A percentile compares a stretch with the other conserved stretches of the same genome.
These are phyloP conservation scores for Falciphora oryzae DNA, from an alignment of 2,329 filamentous ascomycete genomes.

Conservation along the genomic window DNA sequence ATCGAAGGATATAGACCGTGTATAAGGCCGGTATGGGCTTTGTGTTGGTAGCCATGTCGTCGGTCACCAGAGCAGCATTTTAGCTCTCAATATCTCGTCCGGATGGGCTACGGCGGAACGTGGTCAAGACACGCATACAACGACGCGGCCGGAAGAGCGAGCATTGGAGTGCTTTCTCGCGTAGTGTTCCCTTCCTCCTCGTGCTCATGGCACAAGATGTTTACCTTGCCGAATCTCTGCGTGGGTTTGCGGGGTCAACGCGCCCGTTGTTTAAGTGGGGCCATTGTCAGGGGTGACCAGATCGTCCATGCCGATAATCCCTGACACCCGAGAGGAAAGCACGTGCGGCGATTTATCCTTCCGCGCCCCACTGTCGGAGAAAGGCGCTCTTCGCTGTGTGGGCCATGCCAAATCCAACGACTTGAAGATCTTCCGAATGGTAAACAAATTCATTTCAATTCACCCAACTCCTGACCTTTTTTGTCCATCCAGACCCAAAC, in stretches of 20 bases:
- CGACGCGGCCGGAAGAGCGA: no score
- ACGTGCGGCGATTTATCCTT: background rate
- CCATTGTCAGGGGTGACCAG: background rate
- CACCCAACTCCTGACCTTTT: background rate
- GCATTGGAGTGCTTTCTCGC: background rate
- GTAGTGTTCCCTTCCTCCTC: no score
- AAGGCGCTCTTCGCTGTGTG: background rate
- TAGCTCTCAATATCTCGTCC: background rate
- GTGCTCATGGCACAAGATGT: no score
- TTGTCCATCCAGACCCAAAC: background rate
- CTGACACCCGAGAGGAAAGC: background rate
- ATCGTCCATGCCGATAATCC: background rate
- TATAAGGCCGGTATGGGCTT: slow-evolving; percentile 81
- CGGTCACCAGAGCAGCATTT: background rate
- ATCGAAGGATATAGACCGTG: slow-evolving; percentile 87
- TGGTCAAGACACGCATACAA: background rate
- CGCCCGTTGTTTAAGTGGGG: background rate
- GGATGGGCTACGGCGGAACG: background rate
- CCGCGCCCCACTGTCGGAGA: background rate
- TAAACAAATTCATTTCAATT: background rate
- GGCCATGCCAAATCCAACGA: background rate
- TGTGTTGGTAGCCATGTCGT: slow-evolving; percentile 12
- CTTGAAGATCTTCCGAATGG: no score
- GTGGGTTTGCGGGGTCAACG: background rate
- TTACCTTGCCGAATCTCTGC: no score